A percentile compares a stretch with the other conserved stretches of the same genome.
Evolutionary conservation across 2,329 filamentous ascomycete species (phyloP).

Genomic region (Aspergillus sp.): DNA sequence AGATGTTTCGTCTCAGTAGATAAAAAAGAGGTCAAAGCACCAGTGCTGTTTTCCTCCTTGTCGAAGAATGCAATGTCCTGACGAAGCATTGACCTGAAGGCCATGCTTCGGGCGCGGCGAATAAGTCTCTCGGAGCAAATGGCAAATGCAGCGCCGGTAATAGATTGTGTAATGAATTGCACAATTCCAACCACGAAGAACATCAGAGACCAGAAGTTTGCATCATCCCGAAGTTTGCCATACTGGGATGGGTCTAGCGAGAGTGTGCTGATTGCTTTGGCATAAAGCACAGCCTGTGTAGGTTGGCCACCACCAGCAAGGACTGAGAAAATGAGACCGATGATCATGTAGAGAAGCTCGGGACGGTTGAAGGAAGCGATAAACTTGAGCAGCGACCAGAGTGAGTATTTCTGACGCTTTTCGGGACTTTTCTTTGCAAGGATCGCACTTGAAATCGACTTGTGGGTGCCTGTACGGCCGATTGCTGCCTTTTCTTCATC

Average conservation of each 20-base stretch:
- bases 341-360: conserved; percentile 72
- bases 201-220: conserved; percentile 88
- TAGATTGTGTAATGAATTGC: conserved; percentile 69
- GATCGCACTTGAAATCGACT: conserved; percentile 70
- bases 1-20: conserved; percentile 89
- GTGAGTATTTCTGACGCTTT: conserved; percentile 63
- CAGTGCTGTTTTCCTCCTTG: conserved; percentile 82
- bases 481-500: conserved; percentile 40
- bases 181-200: conserved; percentile 81
- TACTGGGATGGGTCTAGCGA: conserved; percentile 60
- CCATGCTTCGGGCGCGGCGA: conserved; percentile 77
- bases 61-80: conserved; percentile 96
- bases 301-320: conserved; percentile 84
- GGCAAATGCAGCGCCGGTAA: conserved; percentile 76
- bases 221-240: conserved; percentile 66
- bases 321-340: conserved; percentile 73
- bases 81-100: conserved; percentile 85
- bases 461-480: conserved; percentile 53
- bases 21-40: conserved; percentile 84
- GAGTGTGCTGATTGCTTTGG: conserved; percentile 80
- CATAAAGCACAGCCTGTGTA: conserved; percentile 78
- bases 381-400: conserved; percentile 78
- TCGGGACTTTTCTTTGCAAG: conserved; percentile 62
- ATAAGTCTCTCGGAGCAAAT: conserved; percentile 85
- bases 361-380: conserved; percentile 77